Evolutionary conservation across 2,329 filamentous ascomycete species (phyloP).

Genomic region (Pseudopyricularia javanii): DNA sequence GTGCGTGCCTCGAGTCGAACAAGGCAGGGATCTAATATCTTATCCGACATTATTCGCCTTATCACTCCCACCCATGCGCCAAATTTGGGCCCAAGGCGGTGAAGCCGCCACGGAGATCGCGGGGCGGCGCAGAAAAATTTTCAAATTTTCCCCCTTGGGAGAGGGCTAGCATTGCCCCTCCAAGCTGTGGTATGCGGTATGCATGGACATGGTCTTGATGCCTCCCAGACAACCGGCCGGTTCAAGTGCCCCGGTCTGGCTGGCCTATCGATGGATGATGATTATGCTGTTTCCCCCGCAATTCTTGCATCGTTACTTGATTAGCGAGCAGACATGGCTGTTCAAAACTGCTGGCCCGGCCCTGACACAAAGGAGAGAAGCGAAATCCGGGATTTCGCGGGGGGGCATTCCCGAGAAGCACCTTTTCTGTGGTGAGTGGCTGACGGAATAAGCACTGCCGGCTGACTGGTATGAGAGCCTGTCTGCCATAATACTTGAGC

Average conservation of each 20-base stretch:
- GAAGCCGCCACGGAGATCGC: conserved; percentile 2
- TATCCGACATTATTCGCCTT: not conserved
- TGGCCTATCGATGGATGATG: not conserved
- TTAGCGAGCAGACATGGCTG: not conserved
- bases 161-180: no score
- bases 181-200: no score
- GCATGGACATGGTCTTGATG: no score
- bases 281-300: not conserved
- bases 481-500: no score
- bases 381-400: no score
- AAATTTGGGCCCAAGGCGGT: conserved; percentile 4
- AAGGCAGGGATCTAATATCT: not conserved
- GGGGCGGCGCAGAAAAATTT: conserved; percentile 1
- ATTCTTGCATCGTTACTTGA: not conserved
- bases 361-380: no score
- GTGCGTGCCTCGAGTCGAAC: not conserved
- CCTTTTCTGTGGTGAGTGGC: no score
- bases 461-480: no score
- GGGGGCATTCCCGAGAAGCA: no score
- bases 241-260: not conserved
- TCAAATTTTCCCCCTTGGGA: not conserved
- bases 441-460: no score
- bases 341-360: not conserved
- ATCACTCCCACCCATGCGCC: not conserved
- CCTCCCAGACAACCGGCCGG: not conserved